Percentiles rank a stretch among this genome's conserved stretches.
phyloP scores from a whole-genome alignment of 2,329 filamentous ascomycete species.

The Emmonsia crescens region DNA sequence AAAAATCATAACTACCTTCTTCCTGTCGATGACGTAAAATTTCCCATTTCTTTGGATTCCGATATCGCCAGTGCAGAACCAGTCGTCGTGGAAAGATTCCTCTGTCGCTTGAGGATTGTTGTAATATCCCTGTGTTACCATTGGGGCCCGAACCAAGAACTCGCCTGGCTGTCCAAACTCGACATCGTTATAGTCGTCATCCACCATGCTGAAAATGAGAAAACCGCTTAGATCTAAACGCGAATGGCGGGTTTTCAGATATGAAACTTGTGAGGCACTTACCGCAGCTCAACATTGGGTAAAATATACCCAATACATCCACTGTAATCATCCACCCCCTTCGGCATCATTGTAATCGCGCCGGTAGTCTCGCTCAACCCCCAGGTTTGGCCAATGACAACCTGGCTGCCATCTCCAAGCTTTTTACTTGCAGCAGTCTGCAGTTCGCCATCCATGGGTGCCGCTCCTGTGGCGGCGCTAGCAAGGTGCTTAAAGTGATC shows the following conservation, averaged over 20 bases:
- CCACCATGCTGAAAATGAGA: background rate
- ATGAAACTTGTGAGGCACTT: background rate
- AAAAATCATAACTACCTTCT: background rate
- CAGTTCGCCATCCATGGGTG: background rate
- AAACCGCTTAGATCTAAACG: background rate
- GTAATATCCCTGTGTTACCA: constrained; percentile 2
- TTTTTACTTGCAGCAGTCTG: constrained; percentile 1
- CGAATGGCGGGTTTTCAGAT: background rate
- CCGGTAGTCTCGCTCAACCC: constrained; percentile 2
- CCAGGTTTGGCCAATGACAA: background rate
- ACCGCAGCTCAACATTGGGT: constrained; percentile 1
- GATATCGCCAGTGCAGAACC: constrained; percentile 5
- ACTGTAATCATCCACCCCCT: background rate
- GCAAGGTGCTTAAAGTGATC: background rate
- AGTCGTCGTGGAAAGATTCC: constrained; percentile 2
- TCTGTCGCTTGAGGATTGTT: constrained; percentile 2
- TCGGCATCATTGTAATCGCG: constrained; percentile 1
- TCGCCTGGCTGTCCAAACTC: constrained; percentile 1
- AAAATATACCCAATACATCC: constrained; percentile 2
- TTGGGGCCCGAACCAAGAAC: background rate
- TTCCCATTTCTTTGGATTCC: background rate
- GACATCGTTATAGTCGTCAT: constrained; percentile 4
- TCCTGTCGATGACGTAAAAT: constrained; percentile 4
- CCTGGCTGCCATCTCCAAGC: background rate
- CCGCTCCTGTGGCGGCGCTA: background rate